These are phyloP conservation scores for Sutorius australiensis DNA, from an alignment of 768 basidiomycete genomes.

Conservation along the genomic window DNA sequence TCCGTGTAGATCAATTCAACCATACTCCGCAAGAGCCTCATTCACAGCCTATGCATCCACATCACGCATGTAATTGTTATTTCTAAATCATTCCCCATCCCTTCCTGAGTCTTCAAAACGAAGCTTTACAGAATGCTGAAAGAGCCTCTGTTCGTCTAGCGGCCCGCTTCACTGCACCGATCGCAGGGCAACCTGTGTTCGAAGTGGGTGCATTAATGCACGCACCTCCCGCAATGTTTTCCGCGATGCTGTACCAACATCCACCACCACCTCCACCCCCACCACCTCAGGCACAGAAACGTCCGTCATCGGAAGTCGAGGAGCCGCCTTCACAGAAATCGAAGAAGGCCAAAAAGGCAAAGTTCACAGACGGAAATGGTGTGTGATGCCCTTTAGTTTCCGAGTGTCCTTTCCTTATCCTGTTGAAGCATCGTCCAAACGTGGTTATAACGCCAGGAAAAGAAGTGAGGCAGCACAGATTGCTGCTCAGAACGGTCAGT, in stretches of 20 bases:
- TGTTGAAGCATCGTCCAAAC: constrained; percentile 45
- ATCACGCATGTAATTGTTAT: constrained; percentile 33
- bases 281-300: constrained; percentile 33
- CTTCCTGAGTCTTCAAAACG: constrained; percentile 19
- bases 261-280: constrained; percentile 27
- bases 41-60: constrained; percentile 25
- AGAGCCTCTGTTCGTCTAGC: constrained; percentile 57
- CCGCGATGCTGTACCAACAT: constrained; percentile 29
- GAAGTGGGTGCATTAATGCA: constrained; percentile 35
- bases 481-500: constrained; percentile 59
- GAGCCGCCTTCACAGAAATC: constrained; percentile 41
- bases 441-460: constrained; percentile 70
- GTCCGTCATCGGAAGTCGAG: constrained; percentile 37
- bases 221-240: constrained; percentile 23
- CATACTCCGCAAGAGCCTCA: constrained; percentile 35
- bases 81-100: constrained; percentile 16
- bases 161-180: constrained; percentile 43
- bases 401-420: constrained; percentile 10
- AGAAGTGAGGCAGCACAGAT: constrained; percentile 66
- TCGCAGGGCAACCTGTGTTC: constrained; percentile 29
- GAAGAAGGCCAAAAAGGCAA: constrained; percentile 45
- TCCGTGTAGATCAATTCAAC: constrained; percentile 29
- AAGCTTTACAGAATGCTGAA: constrained; percentile 52
- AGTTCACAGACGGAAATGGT: constrained; percentile 34
- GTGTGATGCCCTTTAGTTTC: constrained; percentile 9